Conservation (phyloP, 768 basidiomycete genomes). For the Mycena galopus region DNA sequence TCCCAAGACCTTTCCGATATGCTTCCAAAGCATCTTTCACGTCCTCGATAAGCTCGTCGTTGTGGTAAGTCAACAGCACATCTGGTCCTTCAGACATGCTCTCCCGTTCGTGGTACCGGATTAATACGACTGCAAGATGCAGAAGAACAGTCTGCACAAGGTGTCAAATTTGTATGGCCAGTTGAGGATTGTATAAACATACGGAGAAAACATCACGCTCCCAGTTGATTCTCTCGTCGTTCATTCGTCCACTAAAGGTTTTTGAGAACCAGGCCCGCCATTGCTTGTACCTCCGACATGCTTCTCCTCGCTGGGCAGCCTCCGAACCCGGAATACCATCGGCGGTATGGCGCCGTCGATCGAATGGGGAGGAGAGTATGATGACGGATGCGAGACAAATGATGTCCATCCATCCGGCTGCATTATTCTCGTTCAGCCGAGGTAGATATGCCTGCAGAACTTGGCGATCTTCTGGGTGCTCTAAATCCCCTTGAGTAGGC, state of each 20-base stretch:
- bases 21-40: no score
- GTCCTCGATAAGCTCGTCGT: no score
- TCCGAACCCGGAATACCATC: no score
- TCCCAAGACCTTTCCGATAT: no score
- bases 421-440: background rate
- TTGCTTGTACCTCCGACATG: background rate
- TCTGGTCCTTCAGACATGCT: no score
- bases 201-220: background rate
- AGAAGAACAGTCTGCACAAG: background rate
- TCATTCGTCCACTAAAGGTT: background rate
- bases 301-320: background rate
- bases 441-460: constrained; percentile 2
- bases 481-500: no score
- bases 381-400: background rate
- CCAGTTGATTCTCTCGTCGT: background rate
- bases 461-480: no score
- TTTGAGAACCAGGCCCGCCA: background rate
- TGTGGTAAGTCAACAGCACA: no score
- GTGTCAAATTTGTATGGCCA: background rate
- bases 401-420: constrained; percentile 8
- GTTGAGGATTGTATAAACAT: background rate
- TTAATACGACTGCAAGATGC: background rate
- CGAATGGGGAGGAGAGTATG: background rate
- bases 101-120: background rate
- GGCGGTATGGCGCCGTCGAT: background rate